Evolutionary conservation across 495 filamentous ascomycete species (phyloP), one percentile per base, ranked within the genome.

Genomic region (Podospora sp.): DNA sequence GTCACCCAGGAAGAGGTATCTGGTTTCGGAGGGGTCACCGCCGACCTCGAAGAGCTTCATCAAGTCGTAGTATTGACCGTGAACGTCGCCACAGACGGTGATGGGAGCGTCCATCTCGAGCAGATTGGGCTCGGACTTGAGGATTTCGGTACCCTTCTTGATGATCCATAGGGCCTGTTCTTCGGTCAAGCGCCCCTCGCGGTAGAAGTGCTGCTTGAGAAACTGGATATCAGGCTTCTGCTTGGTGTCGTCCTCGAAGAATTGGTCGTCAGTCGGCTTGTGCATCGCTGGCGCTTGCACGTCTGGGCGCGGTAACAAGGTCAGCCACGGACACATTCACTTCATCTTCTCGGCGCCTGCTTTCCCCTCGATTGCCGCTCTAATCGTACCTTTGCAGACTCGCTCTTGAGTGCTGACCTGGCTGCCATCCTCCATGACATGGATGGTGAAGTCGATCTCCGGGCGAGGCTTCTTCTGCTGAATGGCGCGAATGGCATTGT

Each of bases 11-110:
- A 99, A 99, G 46, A 99, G 86, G 80, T 99, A 99, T 70, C 95
- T 80, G 26, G 95, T 99, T 75, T 97, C 95, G 52, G 94, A 89
- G 26, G 95, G 95, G 75, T 99, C 96, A 66, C 95, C 95, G 69
- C 95, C 95, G 59, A 99, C 95, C 78, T 99, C 95, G 78, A 99
- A 99, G 24, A 99, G 85, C 83, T 99, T 99, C 95, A 99, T 99
- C 77, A 99, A 79, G 80, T 99, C 95, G 74, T 96, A 98, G 79
- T 97, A 99, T 81, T 99, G 95, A 64, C 95, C 95, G 79, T 99
- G 95, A 62, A 99, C 93, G 75, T 99, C 95, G 73, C 95, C 95
- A 75, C 95, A 99, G 40, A 99, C 95, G n/a, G 95, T 99, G 77
- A 99, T 99, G 27, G 95, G 95, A 33, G 95, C 95, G 81, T 99